Evolutionary conservation across 148 eudicot genomes (phyloP).

Genomic region (Vaccinium myrtillus): DNA sequence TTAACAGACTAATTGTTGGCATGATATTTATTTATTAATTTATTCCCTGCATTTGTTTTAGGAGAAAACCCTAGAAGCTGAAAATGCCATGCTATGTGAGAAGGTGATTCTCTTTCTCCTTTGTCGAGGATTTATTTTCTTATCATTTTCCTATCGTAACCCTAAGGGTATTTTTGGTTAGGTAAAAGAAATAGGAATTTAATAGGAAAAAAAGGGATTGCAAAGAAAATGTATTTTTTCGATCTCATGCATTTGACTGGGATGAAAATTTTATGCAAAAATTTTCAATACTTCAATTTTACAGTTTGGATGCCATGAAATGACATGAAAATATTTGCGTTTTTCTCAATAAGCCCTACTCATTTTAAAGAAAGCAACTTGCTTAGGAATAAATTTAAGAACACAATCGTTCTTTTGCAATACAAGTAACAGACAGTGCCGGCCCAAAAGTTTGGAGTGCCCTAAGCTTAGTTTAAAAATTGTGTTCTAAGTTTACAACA

Average conservation of each 20-base stretch:
- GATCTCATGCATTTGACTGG: too few species aligned
- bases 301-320: background rate
- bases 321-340: background rate
- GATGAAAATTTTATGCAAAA: too few species aligned
- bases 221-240: too few species aligned
- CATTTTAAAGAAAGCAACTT: background rate
- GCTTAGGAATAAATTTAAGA: too few species aligned
- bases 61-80: conserved; percentile 63
- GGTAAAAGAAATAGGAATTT: too few species aligned
- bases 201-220: too few species aligned
- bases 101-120: conserved; percentile 34
- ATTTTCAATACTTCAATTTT: too few species aligned
- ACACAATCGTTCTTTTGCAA: too few species aligned
- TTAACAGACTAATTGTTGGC: background rate
- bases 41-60: conserved; percentile 16
- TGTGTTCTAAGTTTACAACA: too few species aligned
- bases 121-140: background rate
- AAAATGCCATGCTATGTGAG: conserved; percentile 47
- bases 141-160: background rate
- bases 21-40: background rate
- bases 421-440: too few species aligned
- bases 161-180: background rate
- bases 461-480: too few species aligned
- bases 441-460: too few species aligned
- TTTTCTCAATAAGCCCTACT: background rate